These are phyloP conservation scores for Chytriomyces sp. DNA, from an alignment of 192 early-diverging fungal genomes.

Conservation along the genomic window DNA sequence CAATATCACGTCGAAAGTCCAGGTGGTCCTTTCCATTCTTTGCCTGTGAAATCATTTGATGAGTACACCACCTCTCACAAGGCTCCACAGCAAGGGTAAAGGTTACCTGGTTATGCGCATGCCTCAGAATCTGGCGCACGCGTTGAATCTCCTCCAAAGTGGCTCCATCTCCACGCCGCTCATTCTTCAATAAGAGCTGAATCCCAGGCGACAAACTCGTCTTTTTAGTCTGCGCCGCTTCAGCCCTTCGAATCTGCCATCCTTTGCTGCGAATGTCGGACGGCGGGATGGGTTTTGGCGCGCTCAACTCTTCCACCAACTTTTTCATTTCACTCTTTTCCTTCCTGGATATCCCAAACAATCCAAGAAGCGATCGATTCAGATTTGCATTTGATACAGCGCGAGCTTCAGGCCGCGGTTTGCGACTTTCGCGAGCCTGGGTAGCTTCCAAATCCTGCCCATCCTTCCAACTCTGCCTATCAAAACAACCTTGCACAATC, in stretches of 20 bases:
- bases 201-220: background rate
- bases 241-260: constrained; percentile 6
- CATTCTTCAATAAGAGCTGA: constrained; percentile 11
- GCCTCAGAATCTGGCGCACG: constrained; percentile 12
- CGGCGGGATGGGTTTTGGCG: constrained; percentile 32
- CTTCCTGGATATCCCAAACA: background rate
- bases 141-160: constrained; percentile 26
- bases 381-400: background rate
- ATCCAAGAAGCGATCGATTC: background rate
- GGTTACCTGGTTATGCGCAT: constrained; percentile 7
- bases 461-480: constrained; percentile 1
- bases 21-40: constrained; percentile 19
- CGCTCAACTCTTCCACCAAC: constrained; percentile 4
- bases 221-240: constrained; percentile 6
- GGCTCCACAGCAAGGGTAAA: background rate
- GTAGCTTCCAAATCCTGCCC: background rate
- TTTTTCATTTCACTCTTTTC: constrained; percentile 19
- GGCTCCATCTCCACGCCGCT: constrained; percentile 11
- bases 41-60: background rate
- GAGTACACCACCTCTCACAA: too few species aligned
- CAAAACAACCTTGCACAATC: constrained; percentile 31
- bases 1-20: constrained; percentile 19
- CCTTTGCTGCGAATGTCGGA: constrained; percentile 21
- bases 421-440: background rate
- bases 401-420: background rate